Conservation (phyloP, 176 grass and related monocot genomes). For the Aegilops umbellulata region DNA sequence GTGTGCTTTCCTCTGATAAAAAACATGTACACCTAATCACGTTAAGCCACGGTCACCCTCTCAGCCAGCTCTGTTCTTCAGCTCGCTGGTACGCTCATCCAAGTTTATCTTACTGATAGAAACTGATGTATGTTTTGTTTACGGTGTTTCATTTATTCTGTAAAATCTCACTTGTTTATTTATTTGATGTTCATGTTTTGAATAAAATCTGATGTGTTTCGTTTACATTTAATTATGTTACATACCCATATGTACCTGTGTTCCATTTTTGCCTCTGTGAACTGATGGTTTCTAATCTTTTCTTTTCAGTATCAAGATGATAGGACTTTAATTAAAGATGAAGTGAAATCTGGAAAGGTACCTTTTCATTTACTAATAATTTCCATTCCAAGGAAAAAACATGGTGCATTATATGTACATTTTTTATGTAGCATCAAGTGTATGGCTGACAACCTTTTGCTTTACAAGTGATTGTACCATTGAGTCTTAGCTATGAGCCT, state of each 20-base stretch:
- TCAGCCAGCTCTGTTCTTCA: background rate
- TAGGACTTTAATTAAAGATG: slow-evolving; percentile 26
- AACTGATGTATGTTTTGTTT: too few species aligned
- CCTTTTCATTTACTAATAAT: background rate
- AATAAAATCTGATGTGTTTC: background rate
- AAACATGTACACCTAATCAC: background rate
- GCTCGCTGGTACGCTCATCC: background rate
- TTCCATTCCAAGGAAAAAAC: background rate
- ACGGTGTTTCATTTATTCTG: background rate
- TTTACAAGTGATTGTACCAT: background rate
- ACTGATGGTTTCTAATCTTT: background rate
- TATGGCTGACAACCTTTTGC: slow-evolving; percentile 11
- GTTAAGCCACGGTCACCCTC: background rate
- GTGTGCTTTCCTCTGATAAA: background rate
- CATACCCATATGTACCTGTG: background rate
- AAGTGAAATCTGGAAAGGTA: slow-evolving; percentile 35
- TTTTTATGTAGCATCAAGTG: background rate
- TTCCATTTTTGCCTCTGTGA: background rate
- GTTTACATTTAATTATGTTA: background rate
- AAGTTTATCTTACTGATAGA: background rate
- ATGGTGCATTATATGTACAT: slow-evolving; percentile 10
- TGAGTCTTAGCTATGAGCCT: background rate
- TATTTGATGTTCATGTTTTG: slow-evolving; percentile 5
- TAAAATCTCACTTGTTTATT: background rate
- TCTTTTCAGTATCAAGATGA: slow-evolving; percentile 34